Evolutionary conservation across 2,329 filamentous ascomycete genomes (phyloP).

Genomic region (Mariannaea elegans): DNA sequence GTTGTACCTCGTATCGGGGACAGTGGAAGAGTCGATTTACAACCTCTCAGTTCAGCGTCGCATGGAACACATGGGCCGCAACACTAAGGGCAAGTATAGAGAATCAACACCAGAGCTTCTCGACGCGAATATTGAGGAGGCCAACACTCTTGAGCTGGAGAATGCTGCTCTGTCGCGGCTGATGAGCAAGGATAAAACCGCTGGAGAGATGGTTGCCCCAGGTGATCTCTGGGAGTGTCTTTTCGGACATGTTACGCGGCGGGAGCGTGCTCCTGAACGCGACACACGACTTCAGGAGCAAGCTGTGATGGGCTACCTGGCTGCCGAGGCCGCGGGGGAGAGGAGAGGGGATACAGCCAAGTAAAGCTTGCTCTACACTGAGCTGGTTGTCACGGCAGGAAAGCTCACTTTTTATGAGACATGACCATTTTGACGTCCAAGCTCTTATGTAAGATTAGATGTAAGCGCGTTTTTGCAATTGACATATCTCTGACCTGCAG

Average conservation of each 20-base stretch:
- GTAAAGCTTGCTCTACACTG: conserved; percentile 8
- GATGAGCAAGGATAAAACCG: conserved; percentile 73
- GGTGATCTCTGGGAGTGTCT: conserved; percentile 89
- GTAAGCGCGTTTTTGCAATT: too few relatives aligned
- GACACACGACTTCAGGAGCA: conserved; percentile 45
- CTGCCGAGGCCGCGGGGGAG: conserved; percentile 55
- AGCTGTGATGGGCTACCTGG: conserved; percentile 53
- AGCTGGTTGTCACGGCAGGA: too few relatives aligned
- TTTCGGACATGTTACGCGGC: conserved; percentile 68
- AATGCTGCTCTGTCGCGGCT: conserved; percentile 74
- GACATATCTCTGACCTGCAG: too few relatives aligned
- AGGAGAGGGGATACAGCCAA: conserved; percentile 34
- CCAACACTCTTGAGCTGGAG: conserved; percentile 86
- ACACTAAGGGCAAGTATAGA: conserved; percentile 50
- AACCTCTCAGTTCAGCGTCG: conserved; percentile 83
- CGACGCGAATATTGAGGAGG: conserved; percentile 76
- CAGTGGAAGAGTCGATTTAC: conserved; percentile 92
- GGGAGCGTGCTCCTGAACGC: conserved; percentile 29
- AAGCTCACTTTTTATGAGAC: too few relatives aligned
- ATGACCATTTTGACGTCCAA: too few relatives aligned
- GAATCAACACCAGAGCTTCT: conserved; percentile 57
- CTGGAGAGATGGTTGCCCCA: conserved; percentile 81
- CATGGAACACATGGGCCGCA: conserved; percentile 74
- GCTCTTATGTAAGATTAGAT: background rate
- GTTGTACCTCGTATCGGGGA: conserved; percentile 91